These are phyloP conservation scores for Phytophthora nicotianae DNA, from an alignment of 352 stramenopile genomes.

Conservation along the genomic window DNA sequence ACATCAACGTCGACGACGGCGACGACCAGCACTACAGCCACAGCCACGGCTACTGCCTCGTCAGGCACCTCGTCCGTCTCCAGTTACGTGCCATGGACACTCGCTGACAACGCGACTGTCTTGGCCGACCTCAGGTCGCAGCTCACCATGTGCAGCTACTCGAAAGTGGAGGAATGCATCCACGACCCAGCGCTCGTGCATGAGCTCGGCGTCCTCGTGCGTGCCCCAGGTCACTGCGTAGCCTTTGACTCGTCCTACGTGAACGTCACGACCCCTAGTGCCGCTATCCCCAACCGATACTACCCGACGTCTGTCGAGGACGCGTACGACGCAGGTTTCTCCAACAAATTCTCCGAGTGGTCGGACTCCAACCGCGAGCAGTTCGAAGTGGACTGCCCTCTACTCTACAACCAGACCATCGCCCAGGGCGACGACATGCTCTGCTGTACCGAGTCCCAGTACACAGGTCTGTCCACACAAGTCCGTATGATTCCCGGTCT, in stretches of 20 bases:
- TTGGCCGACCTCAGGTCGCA: constrained; percentile 37
- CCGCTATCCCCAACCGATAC: constrained; percentile 60
- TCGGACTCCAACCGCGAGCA: constrained; percentile 52
- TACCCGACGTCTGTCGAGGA: constrained; percentile 53
- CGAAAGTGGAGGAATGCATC: constrained; percentile 61
- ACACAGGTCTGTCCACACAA: constrained; percentile 57
- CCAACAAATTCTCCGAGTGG: constrained; percentile 74
- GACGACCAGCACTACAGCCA: constrained; percentile 9
- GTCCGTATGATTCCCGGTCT: constrained; percentile 63
- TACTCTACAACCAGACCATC: constrained; percentile 67
- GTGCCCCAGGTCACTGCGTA: constrained; percentile 48
- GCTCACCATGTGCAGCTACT: constrained; percentile 67
- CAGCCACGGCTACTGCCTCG: constrained; percentile 19
- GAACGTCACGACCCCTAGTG: constrained; percentile 33
- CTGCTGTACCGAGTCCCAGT: constrained; percentile 67
- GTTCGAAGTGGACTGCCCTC: constrained; percentile 65
- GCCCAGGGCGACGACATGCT: constrained; percentile 50
- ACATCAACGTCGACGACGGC: constrained; percentile 11
- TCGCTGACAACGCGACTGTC: constrained; percentile 45
- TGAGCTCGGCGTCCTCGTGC: constrained; percentile 47
- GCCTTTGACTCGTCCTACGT: constrained; percentile 59
- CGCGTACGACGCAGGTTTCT: constrained; percentile 49
- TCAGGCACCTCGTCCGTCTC: constrained; percentile 23
- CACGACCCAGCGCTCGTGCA: constrained; percentile 39
- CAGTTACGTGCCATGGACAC: constrained; percentile 42